phyloP scores from a whole-genome alignment of 208 protist species.

The Balamuthia mandrillaris region DNA sequence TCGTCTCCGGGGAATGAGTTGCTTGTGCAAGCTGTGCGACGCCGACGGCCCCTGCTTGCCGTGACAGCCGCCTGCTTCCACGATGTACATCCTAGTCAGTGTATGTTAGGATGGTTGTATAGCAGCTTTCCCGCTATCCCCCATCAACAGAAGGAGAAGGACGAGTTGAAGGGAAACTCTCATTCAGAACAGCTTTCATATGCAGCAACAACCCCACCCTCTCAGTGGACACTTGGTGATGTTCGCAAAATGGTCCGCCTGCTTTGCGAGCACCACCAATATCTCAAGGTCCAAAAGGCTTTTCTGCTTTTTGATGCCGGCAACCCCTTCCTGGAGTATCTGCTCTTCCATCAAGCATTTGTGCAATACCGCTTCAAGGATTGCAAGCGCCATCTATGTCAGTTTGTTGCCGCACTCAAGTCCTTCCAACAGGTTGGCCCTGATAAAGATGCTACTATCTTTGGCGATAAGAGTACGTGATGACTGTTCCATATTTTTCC shows the following conservation, averaged over 20 bases:
- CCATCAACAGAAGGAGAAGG: background rate
- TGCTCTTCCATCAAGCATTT: constrained; percentile 29
- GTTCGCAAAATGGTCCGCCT: background rate
- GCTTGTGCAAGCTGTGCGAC: background rate
- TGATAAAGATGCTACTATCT: background rate
- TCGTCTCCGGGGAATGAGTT: background rate
- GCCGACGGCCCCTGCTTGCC: background rate
- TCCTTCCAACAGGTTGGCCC: background rate
- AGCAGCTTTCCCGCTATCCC: background rate
- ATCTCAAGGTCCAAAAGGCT: background rate
- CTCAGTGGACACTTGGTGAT: background rate
- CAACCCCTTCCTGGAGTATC: constrained; percentile 19
- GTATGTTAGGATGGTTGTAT: background rate
- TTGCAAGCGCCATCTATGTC: background rate
- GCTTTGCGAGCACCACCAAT: background rate
- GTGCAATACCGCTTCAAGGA: constrained; percentile 17
- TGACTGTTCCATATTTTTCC: background rate
- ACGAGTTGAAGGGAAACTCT: background rate
- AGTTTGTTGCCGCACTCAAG: background rate
- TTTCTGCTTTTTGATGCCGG: background rate
- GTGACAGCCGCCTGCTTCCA: background rate
- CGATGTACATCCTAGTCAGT: background rate
- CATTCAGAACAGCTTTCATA: background rate
- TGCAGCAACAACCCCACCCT: background rate
- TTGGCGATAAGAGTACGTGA: background rate